These are phyloP conservation scores for Metschnikowia vanudenii DNA, from an alignment of 805 yeast genomes.

Conservation along the genomic window DNA sequence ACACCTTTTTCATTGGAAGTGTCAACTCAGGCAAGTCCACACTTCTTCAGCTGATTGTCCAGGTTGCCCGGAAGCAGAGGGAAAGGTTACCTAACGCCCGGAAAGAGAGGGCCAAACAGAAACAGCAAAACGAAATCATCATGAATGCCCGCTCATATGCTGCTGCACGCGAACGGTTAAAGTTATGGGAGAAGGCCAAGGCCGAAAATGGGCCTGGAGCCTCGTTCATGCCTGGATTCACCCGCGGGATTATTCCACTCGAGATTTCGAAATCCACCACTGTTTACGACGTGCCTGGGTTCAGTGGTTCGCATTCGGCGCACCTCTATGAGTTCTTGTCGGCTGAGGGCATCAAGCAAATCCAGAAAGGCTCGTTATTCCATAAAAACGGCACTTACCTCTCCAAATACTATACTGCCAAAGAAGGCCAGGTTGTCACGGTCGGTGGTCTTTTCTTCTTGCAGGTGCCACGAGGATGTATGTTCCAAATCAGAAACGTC, in stretches of 20 bases:
- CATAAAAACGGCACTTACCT: slow-evolving; percentile 30
- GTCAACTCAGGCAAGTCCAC: slow-evolving; percentile 73
- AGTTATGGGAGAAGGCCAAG: slow-evolving; percentile 19
- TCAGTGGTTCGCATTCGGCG: slow-evolving; percentile 21
- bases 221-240: slow-evolving; percentile 66
- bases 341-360: slow-evolving; percentile 24
- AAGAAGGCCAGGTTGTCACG: slow-evolving; percentile 46
- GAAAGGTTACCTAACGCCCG: slow-evolving; percentile 16
- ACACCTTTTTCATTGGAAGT: slow-evolving; percentile 57
- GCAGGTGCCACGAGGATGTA: slow-evolving; percentile 50
- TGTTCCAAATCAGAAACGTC: slow-evolving; percentile 48
- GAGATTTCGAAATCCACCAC: slow-evolving; percentile 29
- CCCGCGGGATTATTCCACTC: slow-evolving; percentile 48
- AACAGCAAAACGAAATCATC: slow-evolving; percentile 6
- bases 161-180: slow-evolving; percentile 10
- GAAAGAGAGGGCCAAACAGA: slow-evolving; percentile 10
- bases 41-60: slow-evolving; percentile 48
- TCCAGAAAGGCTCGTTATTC: slow-evolving; percentile 30
- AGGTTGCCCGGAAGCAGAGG: slow-evolving; percentile 13
- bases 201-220: slow-evolving; percentile 44
- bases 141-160: slow-evolving; percentile 5
- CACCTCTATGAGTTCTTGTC: slow-evolving; percentile 31
- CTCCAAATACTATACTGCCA: slow-evolving; percentile 36
- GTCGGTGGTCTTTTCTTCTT: slow-evolving; percentile 64
- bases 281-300: slow-evolving; percentile 51